Conservation (phyloP, 202 grass and related monocot genomes). For the Carex arenaria region DNA sequence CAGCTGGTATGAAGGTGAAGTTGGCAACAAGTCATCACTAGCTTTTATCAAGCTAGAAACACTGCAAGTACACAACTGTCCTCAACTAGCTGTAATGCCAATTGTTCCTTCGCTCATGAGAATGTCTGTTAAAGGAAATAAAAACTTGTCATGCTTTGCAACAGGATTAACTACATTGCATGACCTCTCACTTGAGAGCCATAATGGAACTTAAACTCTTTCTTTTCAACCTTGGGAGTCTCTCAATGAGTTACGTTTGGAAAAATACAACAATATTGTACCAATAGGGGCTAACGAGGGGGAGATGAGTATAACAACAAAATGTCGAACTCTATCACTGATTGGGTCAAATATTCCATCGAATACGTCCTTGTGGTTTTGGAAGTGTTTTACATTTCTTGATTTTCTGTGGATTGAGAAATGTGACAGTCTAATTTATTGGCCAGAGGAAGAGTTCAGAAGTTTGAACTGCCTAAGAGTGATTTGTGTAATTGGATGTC, state of each 20-base stretch:
- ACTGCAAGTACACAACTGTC: not conserved
- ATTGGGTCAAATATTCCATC: not conserved
- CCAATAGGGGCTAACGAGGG: not conserved
- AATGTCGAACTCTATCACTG: not conserved
- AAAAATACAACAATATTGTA: not conserved
- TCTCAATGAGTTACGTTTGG: not conserved
- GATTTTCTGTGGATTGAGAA: accelerated
- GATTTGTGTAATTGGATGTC: accelerated
- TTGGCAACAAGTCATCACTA: not conserved
- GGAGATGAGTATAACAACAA: not conserved
- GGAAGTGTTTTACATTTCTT: not conserved
- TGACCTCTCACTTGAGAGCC: not conserved
- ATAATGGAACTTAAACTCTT: not conserved
- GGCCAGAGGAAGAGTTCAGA: constrained; percentile 26
- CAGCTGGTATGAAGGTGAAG: constrained; percentile 23
- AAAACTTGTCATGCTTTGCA: not conserved
- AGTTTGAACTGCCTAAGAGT: not conserved
- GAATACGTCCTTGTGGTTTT: not conserved
- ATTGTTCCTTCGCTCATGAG: not conserved
- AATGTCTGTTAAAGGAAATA: not conserved
- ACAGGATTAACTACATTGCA: not conserved
- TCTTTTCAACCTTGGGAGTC: not conserved
- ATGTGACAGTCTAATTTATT: not conserved
- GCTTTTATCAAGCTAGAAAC: not conserved
- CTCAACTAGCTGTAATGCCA: constrained; percentile 9